These are phyloP conservation scores for Leccinum barrowsii DNA, from an alignment of 768 basidiomycete species.

Conservation along the genomic window DNA sequence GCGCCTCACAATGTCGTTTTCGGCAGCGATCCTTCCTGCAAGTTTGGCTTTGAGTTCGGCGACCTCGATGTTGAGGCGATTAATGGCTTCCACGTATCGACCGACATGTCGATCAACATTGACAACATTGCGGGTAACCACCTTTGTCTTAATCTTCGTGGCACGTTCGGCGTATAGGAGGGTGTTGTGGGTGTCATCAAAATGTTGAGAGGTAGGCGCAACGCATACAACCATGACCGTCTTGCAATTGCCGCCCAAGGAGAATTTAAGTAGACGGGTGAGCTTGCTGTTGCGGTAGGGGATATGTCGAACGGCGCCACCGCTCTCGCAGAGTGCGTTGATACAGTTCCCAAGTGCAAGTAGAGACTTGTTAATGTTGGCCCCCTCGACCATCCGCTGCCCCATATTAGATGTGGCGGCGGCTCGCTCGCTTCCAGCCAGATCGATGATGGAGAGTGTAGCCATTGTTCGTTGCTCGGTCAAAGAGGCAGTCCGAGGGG, in stretches of 20 bases:
- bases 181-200: conserved; percentile 98
- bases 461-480: conserved; percentile 82
- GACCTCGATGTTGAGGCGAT: conserved; percentile 80
- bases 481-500: conserved; percentile 80
- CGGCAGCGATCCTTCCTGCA: conserved; percentile 61
- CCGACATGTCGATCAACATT: conserved; percentile 94
- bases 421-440: conserved; percentile 96
- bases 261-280: conserved; percentile 95
- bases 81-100: conserved; percentile 93
- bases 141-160: conserved; percentile 97
- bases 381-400: conserved; percentile 96
- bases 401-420: conserved; percentile 97
- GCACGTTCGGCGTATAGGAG: conserved; percentile 96
- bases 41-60: conserved; percentile 83
- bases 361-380: conserved; percentile 98
- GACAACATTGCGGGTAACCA: conserved; percentile 91
- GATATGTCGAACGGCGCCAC: conserved; percentile 82
- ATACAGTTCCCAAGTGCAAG: conserved; percentile 98
- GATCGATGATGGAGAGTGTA: conserved; percentile 95
- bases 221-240: conserved; percentile 99
- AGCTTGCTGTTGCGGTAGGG: conserved; percentile 99
- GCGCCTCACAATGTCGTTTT: conserved; percentile 61
- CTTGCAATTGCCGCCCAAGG: conserved; percentile 97
- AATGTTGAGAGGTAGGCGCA: conserved; percentile 91
- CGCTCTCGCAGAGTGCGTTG: conserved; percentile 95